A percentile compares a stretch with the other conserved stretches of the same genome.
Conservation (phyloP, 257 asterid genomes). For the Solanum gracilifrons region DNA sequence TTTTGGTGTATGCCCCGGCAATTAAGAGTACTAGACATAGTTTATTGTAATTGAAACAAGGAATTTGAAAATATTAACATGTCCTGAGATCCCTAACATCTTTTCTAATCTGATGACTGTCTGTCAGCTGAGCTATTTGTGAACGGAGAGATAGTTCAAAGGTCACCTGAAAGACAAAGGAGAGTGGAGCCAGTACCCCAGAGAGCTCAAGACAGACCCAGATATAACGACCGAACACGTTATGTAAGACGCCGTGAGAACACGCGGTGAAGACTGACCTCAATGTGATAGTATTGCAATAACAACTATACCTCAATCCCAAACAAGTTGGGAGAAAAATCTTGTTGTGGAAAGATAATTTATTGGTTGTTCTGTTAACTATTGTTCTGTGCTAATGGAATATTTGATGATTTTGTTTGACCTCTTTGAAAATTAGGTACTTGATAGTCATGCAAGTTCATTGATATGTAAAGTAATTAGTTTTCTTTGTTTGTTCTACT, state of each 20-base stretch:
- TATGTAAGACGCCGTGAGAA: slow-evolving; percentile 73
- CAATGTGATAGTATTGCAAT: not conserved
- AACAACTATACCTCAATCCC: not conserved
- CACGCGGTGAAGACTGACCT: slow-evolving; percentile 25
- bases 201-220: slow-evolving; percentile 81
- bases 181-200: slow-evolving; percentile 94
- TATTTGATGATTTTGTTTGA: not conserved
- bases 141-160: slow-evolving; percentile 83
- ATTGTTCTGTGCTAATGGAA: not conserved
- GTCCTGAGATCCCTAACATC: not conserved
- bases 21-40: not conserved
- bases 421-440: not conserved
- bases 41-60: not conserved
- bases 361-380: not conserved
- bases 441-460: not conserved
- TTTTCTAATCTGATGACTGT: not conserved
- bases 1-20: not conserved
- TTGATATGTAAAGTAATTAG: not conserved
- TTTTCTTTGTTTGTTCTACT: not conserved
- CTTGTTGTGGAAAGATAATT: not conserved
- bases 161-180: slow-evolving; percentile 95
- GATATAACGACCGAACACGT: slow-evolving; percentile 87
- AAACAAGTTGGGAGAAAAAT: not conserved
- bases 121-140: slow-evolving; percentile 73
- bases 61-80: not conserved